Evolutionary conservation across 1,284 basidiomycete genomes (phyloP).

Genomic region (Pyrrhoderma noxium): DNA sequence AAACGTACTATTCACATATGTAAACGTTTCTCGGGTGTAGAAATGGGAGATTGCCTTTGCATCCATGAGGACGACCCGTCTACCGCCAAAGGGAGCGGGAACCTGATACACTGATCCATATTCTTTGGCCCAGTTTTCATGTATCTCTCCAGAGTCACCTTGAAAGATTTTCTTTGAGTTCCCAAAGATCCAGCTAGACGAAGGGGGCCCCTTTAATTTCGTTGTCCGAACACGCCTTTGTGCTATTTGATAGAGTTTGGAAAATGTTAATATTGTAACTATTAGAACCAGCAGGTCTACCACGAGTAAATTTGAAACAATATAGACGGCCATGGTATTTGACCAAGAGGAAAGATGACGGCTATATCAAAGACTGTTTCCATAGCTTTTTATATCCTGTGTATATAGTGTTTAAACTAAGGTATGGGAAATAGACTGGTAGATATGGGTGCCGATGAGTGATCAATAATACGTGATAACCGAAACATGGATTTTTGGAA

Average conservation of each 20-base stretch:
- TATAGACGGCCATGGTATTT: too few relatives aligned
- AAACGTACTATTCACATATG: conserved; percentile 36
- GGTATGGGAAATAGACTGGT: too few relatives aligned
- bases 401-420: too few relatives aligned
- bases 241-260: conserved; percentile 5
- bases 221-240: conserved; percentile 22
- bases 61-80: conserved; percentile 40
- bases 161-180: conserved; percentile 12
- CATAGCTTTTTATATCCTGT: too few relatives aligned
- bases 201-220: conserved; percentile 28
- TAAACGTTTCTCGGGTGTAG: conserved; percentile 41
- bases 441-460: too few relatives aligned
- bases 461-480: too few relatives aligned
- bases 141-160: conserved; percentile 19
- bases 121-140: conserved; percentile 32
- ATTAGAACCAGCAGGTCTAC: conserved; percentile 2
- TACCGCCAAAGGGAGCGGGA: conserved; percentile 34
- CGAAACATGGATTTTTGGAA: too few relatives aligned
- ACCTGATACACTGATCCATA: conserved; percentile 43
- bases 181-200: conserved; percentile 21
- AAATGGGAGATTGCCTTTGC: conserved; percentile 49
- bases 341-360: too few relatives aligned
- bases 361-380: too few relatives aligned
- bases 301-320: neutral
- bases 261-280: conserved; percentile 3